Base-by-base conservation (phyloP, 768 basidiomycete genomes). In the Boletus subcaerulescens region DNA sequence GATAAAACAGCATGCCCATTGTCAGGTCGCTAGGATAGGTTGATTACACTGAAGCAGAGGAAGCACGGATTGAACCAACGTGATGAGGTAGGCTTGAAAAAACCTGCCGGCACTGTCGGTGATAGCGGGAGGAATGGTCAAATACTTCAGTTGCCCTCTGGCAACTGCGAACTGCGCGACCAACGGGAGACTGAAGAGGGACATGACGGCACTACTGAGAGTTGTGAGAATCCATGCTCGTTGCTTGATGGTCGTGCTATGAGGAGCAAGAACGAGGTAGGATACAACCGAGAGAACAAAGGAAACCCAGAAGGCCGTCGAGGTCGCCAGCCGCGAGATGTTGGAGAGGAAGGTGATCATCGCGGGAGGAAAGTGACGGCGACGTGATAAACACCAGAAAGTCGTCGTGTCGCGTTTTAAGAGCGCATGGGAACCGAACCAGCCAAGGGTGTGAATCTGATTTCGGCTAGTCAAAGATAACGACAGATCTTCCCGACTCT, bases 191-290 rank as follows among this genome's bases (percentile, higher is more conserved):
- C 77, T 77, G 48, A 63, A 52, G 6, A 75, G 3, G 15, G 74
- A 72, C 79, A 80, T 80, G 38, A 57, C 44, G 1, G 66, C 65
- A 51, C 77, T 77, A 1, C 75, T 70, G 50, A 76, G 52, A 1
- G 68, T 65, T 3, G 79, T 78, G 41, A 82, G 68, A 43, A 82
- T 64, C 76, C 81, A 83, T 43, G 82, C 70, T 26, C 66, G 67
- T 56, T 82, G 75, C 61, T 77, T 76, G 36, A 69, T 43, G 5
- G 74, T 70, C 7, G 69, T 45, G 63, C 70, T 76, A 39, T 42
- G 45, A 0, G 67, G 58, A 3, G 71, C 63, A 29, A 74, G 59
- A 26, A 71, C 6, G 46, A 66, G 54, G 65, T 76, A 80, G 0
- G 65, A 45, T 32, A 44, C 35, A 24, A 40, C 58, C 45, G 71